Percentiles rank a stretch among this genome's conserved stretches.
Conservation (phyloP, 2,329 filamentous ascomycete genomes). For the Aaosphaeria pasadenensis region DNA sequence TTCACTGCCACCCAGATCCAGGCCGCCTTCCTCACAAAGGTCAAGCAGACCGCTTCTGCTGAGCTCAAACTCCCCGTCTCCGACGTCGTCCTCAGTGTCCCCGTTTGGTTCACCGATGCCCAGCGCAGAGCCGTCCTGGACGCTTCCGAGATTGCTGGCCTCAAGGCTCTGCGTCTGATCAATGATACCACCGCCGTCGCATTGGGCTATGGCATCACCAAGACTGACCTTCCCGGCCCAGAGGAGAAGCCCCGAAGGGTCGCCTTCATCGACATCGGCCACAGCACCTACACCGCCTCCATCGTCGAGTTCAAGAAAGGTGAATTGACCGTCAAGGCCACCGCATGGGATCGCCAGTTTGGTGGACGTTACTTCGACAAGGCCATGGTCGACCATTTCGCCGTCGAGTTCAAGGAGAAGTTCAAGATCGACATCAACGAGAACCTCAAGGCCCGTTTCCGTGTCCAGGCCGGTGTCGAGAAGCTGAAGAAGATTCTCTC, state of each 20-base stretch:
- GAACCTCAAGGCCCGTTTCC: slow-evolving; percentile 85
- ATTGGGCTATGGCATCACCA: slow-evolving; percentile 96
- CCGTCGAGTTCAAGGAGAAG: slow-evolving; percentile 93
- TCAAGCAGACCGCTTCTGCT: slow-evolving; percentile 79
- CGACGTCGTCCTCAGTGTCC: slow-evolving; percentile 91
- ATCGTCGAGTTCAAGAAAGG: slow-evolving; percentile 97
- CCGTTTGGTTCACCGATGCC: slow-evolving; percentile 93
- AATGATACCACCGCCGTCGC: slow-evolving; percentile 97
- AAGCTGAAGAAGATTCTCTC: slow-evolving; percentile 68
- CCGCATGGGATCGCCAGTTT: slow-evolving; percentile 91
- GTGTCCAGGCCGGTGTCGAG: slow-evolving; percentile 84
- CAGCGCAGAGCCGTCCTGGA: slow-evolving; percentile 89
- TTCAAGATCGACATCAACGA: slow-evolving; percentile 94
- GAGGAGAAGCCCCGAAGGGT: slow-evolving; percentile 93
- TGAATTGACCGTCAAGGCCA: slow-evolving; percentile 89
- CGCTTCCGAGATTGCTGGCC: slow-evolving; percentile 86
- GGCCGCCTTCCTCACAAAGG: slow-evolving; percentile 94
- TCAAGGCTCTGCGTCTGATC: slow-evolving; percentile 90
- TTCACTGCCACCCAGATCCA: slow-evolving; percentile 93
- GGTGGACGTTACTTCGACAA: slow-evolving; percentile 97
- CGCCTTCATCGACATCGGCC: slow-evolving; percentile 89
- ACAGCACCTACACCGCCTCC: slow-evolving; percentile 93
- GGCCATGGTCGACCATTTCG: slow-evolving; percentile 90
- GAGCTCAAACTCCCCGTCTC: slow-evolving; percentile 90
- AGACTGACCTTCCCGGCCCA: slow-evolving; percentile 81